Evolutionary conservation across 2,329 filamentous ascomycete genomes (phyloP), one percentile per base, ranked within the genome.

Genomic region (Dichotomopilus funicola): DNA sequence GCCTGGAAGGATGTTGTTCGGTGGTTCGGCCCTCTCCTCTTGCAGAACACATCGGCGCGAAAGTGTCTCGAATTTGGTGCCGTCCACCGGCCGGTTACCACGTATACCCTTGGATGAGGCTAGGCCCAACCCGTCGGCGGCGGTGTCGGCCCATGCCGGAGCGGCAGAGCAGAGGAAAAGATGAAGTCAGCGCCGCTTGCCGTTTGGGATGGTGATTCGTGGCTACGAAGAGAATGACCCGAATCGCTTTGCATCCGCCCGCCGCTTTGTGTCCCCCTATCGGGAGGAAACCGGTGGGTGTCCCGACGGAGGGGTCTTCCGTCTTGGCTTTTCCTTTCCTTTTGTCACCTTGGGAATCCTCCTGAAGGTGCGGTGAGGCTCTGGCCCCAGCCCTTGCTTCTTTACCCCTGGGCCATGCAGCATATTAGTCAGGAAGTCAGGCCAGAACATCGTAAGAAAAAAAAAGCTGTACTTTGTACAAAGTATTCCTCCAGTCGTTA

Each of bases 351-450:
- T n/a, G 11, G 13, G 40, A 8, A 13, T 11, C 12, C 13, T 42
- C 12, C 33, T 33, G 51, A 55, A 58, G 46, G 49, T 55, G 56
- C 56, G 53, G 56, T 59, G 56, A 56, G 51, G 47, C 34, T 10
- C 35, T 45, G 47, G 33, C 37, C 31, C 54, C 36, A 11, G 35
- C 35, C 37, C 10, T 10, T 31, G 27, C 19, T 42, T 42, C 45
- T 47, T 48, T 33, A 48, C 35, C 45, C 49, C 50, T 50, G 56
- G 45, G 12, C 19, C 33, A 38, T 31, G 19, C 38, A 12, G 34
- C 43, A 44, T 40, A 41, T 52, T 44, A 35, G 54, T 41, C 49
- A 49, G 42, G 45, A 51, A 33, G 10, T 36, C 35, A 33, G 8
- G 31, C 42, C n/a, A 12, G n/a, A 8, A n/a, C 31, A 8, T 2